These are phyloP conservation scores for Crithidia mellificae DNA, from an alignment of 208 protist species.

Conservation along the genomic window DNA sequence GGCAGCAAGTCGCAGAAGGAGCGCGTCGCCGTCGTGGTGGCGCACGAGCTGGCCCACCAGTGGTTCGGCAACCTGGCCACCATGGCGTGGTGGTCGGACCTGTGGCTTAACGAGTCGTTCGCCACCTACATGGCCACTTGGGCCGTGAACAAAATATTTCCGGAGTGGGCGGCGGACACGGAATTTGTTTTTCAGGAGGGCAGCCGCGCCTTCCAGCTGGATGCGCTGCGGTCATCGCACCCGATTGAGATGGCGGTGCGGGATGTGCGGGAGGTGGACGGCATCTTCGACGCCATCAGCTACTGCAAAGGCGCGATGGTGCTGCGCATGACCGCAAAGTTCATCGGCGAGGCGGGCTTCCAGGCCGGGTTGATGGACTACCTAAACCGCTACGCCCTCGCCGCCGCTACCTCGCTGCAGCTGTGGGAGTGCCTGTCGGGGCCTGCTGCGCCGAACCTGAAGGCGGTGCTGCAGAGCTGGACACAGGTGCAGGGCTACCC, in stretches of 20 bases:
- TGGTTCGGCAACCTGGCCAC: constrained; percentile 99
- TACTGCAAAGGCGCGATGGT: constrained; percentile 89
- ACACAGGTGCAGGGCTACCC: constrained; percentile 78
- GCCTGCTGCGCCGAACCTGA: constrained; percentile 59
- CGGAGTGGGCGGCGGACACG: constrained; percentile 76
- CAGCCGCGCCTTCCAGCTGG: constrained; percentile 74
- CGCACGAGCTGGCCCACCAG: constrained; percentile 96
- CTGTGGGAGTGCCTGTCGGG: constrained; percentile 85
- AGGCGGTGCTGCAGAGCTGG: constrained; percentile 67
- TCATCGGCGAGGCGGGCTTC: constrained; percentile 84
- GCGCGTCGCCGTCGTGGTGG: constrained; percentile 81
- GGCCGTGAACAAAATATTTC: constrained; percentile 73
- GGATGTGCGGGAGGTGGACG: constrained; percentile 87
- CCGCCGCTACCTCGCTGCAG: constrained; percentile 78
- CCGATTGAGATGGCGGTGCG: constrained; percentile 89
- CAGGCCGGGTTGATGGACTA: constrained; percentile 75
- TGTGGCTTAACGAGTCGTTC: constrained; percentile 99
- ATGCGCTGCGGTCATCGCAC: constrained; percentile 86
- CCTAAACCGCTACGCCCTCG: constrained; percentile 72
- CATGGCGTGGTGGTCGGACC: constrained; percentile 97
- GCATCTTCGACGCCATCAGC: constrained; percentile 94
- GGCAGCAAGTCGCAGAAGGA: constrained; percentile 50
- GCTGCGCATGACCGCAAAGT: constrained; percentile 86
- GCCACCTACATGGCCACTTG: constrained; percentile 90
- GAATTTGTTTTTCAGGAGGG: constrained; percentile 80